Base-by-base conservation (phyloP, 164 flowering plant species). In the Platanus orientalis region DNA sequence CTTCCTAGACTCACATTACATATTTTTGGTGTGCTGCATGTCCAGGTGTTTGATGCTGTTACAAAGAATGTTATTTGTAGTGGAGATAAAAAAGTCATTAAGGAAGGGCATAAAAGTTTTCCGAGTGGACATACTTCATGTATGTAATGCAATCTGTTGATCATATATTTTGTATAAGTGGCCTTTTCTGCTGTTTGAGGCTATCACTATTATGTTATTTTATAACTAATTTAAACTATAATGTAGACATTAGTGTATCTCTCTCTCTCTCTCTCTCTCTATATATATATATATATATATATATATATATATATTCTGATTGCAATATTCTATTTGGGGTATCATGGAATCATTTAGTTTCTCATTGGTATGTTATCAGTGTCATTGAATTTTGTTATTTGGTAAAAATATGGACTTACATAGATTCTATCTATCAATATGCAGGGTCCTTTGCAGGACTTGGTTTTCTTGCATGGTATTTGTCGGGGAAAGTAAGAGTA, bases 371-470 rank as follows among this genome's bases (percentile, higher is more conserved):
- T 23, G 7, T 12, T 3, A 27, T 53, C 11, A 16, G 32, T 26
- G 32, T 13, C 5, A 0, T 25, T 30, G 23, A 3, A 2, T 2
- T 26, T 25, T 26, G 9, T 45, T 32, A 23, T 51, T 49, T 14
- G 11, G 23, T 17, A 20, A 14, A 34, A 26, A 17, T 63, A 10
- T 53, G n/a, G n/a, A 54, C 20, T 54, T 42, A 28, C 36, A 13
- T 17, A 25, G 24, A n/a, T 34, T 10, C 60, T 57, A 45, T 50
- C 1, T 42, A 53, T 50, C 26, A 39, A 2, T 58, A 50, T 68
- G 79, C 87, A 88, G 94, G 89, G 84, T 78, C 89, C 19, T 88
- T 88, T 69, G 85, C 94, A 62, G 91, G 91, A 26, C 61, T 85
- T 32, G 85, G 85, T 24, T 88, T 84, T 61, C 71, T 88, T 14